These are phyloP conservation scores for Arthonia radiata DNA, from an alignment of 495 filamentous ascomycete species.

Conservation along the genomic window DNA sequence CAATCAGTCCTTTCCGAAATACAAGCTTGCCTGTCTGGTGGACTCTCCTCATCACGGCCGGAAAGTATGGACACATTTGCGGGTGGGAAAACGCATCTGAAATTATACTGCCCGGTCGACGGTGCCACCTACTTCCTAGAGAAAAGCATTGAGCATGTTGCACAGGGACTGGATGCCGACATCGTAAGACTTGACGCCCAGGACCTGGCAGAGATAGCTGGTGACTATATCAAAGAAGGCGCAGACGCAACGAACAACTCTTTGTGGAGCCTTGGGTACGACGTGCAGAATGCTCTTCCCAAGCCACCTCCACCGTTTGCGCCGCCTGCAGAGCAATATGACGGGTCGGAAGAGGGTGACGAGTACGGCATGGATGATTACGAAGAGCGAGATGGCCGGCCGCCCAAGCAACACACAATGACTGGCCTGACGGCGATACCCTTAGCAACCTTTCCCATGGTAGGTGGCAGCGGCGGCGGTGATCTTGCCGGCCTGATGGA, in stretches of 20 bases:
- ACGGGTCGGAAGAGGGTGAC: slow-evolving; percentile 15
- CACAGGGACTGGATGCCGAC: slow-evolving; percentile 39
- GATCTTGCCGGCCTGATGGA: too few relatives aligned
- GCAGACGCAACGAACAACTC: slow-evolving; percentile 10
- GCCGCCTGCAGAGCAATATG: slow-evolving; percentile 8
- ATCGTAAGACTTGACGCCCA: slow-evolving; percentile 53
- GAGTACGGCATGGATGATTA: slow-evolving; percentile 18
- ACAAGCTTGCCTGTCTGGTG: slow-evolving; percentile 5
- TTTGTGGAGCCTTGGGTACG: slow-evolving; percentile 14
- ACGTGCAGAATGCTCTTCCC: slow-evolving; percentile 15
- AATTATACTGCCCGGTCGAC: slow-evolving; percentile 38
- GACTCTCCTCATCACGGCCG: slow-evolving; percentile 2
- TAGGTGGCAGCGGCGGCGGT: too few relatives aligned
- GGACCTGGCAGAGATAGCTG: slow-evolving; percentile 56
- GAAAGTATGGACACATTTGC: slow-evolving; percentile 12
- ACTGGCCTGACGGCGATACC: too few relatives aligned
- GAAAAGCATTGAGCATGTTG: slow-evolving; percentile 29
- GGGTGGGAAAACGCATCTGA: slow-evolving; percentile 33
- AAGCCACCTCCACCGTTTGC: slow-evolving; percentile 15
- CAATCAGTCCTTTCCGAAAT: slow-evolving; percentile 8
- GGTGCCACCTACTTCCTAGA: slow-evolving; percentile 32
- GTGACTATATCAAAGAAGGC: slow-evolving; percentile 42
- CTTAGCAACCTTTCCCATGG: too few relatives aligned
- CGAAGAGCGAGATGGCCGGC: slow-evolving; percentile 5
- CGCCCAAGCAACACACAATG: too few relatives aligned